Evolutionary conservation across 139 green algal genomes (phyloP), one percentile per base, ranked within the genome.

Genomic region (Coelastrella sp.): DNA sequence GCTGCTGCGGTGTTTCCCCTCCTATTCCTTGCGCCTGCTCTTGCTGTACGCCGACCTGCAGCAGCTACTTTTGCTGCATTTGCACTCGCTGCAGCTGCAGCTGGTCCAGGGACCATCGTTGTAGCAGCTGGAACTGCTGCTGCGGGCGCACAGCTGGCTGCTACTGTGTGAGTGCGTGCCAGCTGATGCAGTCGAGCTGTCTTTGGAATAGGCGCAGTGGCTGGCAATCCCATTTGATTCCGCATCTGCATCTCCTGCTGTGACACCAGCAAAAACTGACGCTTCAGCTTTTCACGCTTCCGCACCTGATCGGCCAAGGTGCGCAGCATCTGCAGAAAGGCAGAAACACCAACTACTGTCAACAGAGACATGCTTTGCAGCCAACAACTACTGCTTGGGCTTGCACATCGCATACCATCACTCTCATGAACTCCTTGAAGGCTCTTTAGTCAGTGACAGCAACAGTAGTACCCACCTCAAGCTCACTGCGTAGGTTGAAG

Each of bases 251-350:
- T 45, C 72, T 89, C 76, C 79, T 86, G 71, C 43, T 86, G 88
- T 79, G 86, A 91, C 40, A 89, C 43, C 68, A 89, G 86, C n/a
- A 91, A 60, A 86, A 91, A 71, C 77, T 88, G 84, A 66, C 89
- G 89, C 84, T 93, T 93, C 25, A 88, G 57, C 40, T 89, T 88
- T 86, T 93, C 90, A 41, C 90, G 88, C 81, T 93, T 93, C 50
- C 90, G 86, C 3, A 93, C 86, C 81, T 93, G 90, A 76, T 93
- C 90, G 2, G 90, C 88, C 27, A 89, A 57, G 4, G 86, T 93
- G 27, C 90, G 90, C 69, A 93, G 45, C 40, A 91, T 83, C 90
- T 93, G 87, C 32, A 93, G 51, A 51, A 87, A 64, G 17, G 63
- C 38, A 85, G 40, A 3, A 86, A 72, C 48, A 57, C 48, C 17